A percentile compares a stretch with the other conserved stretches of the same genome.
phyloP scores from a whole-genome alignment of 2,329 filamentous ascomycete genomes.

The Diaporthe citrichinensis region DNA sequence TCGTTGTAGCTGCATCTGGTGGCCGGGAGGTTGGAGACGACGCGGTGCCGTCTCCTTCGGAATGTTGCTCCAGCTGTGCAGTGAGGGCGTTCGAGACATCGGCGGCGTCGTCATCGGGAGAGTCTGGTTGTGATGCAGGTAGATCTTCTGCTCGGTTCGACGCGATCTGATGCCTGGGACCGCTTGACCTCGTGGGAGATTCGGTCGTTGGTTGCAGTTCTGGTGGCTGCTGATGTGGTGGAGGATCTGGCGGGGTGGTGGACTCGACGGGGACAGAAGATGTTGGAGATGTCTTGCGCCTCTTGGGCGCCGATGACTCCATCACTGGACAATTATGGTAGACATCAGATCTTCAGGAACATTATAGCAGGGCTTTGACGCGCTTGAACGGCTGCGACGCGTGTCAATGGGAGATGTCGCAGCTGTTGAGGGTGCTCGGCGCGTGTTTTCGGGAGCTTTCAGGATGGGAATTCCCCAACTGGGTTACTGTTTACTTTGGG shows the following conservation, averaged over 20 bases:
- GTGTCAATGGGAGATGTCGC: conserved; percentile 37
- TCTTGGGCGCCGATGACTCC: conserved; percentile 73
- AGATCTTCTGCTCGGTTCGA: conserved; percentile 43
- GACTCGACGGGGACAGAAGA: conserved; percentile 58
- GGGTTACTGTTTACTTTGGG: conserved; percentile 31
- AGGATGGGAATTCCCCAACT: neutral
- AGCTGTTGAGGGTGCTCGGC: conserved; percentile 20
- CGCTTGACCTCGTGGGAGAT: conserved; percentile 57
- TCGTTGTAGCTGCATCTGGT: neutral
- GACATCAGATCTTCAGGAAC: conserved; percentile 38
- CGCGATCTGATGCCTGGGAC: conserved; percentile 68
- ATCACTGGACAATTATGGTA: conserved; percentile 49
- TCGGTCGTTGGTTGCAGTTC: neutral
- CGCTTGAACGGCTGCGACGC: conserved; percentile 39
- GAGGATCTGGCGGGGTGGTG: conserved; percentile 53
- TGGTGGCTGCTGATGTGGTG: conserved; percentile 36
- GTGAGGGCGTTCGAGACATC: conserved; percentile 39
- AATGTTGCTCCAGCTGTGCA: conserved; percentile 50
- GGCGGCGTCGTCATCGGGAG: conserved; percentile 40
- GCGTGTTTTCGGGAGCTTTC: conserved; percentile 26
- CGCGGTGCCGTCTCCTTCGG: conserved; percentile 41
- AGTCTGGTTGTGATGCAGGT: conserved; percentile 38
- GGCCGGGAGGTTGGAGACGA: conserved; percentile 12
- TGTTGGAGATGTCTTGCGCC: conserved; percentile 73
- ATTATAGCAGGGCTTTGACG: conserved; percentile 32